Conservation (phyloP, 805 yeast species). For the Saccharomycopsis malanga region DNA sequence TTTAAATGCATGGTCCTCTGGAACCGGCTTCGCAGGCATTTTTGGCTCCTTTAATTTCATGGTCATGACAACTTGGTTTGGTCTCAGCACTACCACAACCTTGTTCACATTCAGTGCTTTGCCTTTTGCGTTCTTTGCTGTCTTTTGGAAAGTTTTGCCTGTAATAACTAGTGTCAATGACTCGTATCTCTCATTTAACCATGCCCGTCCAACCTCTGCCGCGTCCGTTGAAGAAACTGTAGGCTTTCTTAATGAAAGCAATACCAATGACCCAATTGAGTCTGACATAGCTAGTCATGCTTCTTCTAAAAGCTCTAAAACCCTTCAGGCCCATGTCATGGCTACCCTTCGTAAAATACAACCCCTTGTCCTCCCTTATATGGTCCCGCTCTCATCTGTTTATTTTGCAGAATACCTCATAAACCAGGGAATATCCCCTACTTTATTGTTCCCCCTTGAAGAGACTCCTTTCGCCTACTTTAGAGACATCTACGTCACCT, state of each 20-base stretch:
- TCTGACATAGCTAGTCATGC: neutral
- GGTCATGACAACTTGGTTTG: conserved; percentile 62
- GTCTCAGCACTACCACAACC: conserved; percentile 45
- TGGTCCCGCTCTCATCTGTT: conserved; percentile 79
- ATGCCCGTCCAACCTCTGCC: neutral
- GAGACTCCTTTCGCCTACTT: conserved; percentile 61
- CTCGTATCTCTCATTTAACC: conserved; percentile 1
- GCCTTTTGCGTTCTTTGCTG: conserved; percentile 45
- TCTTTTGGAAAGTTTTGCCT: conserved; percentile 23
- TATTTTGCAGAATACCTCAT: conserved; percentile 82
- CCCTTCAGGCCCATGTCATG: conserved; percentile 23
- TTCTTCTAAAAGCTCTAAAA: neutral
- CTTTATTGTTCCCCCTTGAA: conserved; percentile 68
- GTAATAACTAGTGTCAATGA: conserved; percentile 9
- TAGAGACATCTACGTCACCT: conserved; percentile 85
- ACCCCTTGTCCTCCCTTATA: conserved; percentile 53
- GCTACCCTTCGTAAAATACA: conserved; percentile 31
- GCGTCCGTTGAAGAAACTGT: conserved; percentile 3
- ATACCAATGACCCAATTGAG: neutral
- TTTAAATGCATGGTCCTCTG: conserved; percentile 83
- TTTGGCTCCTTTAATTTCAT: conserved; percentile 71
- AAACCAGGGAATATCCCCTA: conserved; percentile 89
- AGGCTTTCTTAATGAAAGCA: conserved; percentile 1
- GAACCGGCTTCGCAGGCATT: conserved; percentile 95
- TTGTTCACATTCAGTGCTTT: conserved; percentile 50